Evolutionary conservation across 2,329 filamentous ascomycete genomes (phyloP), one percentile per base, ranked within the genome.

Genomic region (Aspergillus arachidicola): DNA sequence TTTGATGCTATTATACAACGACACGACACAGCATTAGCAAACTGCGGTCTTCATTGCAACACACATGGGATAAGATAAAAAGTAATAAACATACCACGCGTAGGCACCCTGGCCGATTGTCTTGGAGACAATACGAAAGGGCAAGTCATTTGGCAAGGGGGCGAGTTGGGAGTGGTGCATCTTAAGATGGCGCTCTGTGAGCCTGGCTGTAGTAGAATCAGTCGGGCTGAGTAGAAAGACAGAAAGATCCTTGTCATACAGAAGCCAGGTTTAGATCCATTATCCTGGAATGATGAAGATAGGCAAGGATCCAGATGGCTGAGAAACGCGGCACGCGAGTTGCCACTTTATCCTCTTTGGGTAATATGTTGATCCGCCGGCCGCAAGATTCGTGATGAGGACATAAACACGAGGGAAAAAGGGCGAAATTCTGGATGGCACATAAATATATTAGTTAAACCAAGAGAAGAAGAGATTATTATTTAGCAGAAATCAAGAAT

Each of bases 61-160:
- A 43, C 14, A 16, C 6, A 59, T 14, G 9, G 28, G 21, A 43
- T 50, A 7, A 0, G 38, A n/a, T n/a, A 23, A 43, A 34, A 14
- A 46, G 32, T 51, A 19, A 36, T 38, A 63, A 48, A 61, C 71
- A 66, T 81, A 97, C 94, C 93, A 98, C 76, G 95, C 95, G 85
- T 99, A 99, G 71, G 95, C 95, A 71, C 95, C 95, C 76, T 93
- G 91, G 61, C 95, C 95, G 72, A 99, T 97, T 16, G 95, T 99
- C 78, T 95, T 95, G 64, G 95, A 98, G 72, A 99, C 87, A 74
- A 99, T 90, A 68, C 94, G 89, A 79, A 99, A 99, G 58, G 95
- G 95, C 57, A 99, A 85, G 73, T 97, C 88, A 66, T 72, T 74
- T 28, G 95, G 95, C 57, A 98, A 83, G 68, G 94, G 93, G 74